phyloP scores from a whole-genome alignment of 371 early-diverging fungal genomes.

The Mortierella sp. region DNA sequence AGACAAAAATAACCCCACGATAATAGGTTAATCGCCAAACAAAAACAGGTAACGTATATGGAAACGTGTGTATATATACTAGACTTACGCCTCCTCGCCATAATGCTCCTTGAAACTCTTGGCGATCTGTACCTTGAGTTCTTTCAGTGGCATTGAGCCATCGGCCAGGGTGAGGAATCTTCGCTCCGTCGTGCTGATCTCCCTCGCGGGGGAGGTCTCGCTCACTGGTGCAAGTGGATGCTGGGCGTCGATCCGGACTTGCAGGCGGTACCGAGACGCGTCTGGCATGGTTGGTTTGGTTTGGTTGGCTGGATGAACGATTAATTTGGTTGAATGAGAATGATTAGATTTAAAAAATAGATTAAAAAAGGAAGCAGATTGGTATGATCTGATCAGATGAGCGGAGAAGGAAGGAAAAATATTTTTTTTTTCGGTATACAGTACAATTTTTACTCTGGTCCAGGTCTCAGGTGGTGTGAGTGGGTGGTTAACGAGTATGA shows the following conservation, averaged over 20 bases:
- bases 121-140: constrained; percentile 13
- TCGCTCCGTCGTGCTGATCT: neutral
- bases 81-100: constrained; percentile 29
- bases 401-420: too few relatives aligned
- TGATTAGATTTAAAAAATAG: too few relatives aligned
- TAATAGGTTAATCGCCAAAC: neutral
- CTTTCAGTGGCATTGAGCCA: constrained; percentile 8
- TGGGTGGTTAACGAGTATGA: too few relatives aligned
- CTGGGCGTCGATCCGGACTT: constrained; percentile 13
- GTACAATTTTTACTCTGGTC: too few relatives aligned
- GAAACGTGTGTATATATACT: neutral
- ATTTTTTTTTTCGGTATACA: too few relatives aligned
- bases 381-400: too few relatives aligned
- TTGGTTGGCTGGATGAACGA: too few relatives aligned
- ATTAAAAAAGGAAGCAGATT: too few relatives aligned
- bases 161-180: constrained; percentile 19
- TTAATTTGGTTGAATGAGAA: neutral
- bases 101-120: constrained; percentile 9
- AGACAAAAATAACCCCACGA: neutral
- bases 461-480: too few relatives aligned
- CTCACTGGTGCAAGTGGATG: too few relatives aligned
- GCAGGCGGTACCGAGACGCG: constrained; percentile 2
- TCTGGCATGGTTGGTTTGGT: too few relatives aligned
- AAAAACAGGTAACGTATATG: neutral
- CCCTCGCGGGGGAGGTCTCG: neutral